These are phyloP conservation scores for Apiospora marii DNA, from an alignment of 2,329 filamentous ascomycete species.

Conservation along the genomic window DNA sequence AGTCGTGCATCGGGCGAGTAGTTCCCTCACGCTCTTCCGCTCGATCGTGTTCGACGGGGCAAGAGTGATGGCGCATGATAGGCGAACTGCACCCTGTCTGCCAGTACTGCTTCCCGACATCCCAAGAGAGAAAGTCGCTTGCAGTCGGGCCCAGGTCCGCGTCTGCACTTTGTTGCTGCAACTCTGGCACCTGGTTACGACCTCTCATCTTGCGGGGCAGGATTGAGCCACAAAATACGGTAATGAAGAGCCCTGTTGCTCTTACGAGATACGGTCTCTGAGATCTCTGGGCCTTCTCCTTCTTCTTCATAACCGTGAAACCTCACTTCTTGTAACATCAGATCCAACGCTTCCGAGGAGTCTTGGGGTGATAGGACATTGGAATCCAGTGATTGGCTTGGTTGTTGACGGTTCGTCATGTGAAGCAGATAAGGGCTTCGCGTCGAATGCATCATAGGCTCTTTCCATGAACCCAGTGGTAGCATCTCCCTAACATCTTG, in stretches of 20 bases:
- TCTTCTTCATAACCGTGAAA: too few relatives aligned
- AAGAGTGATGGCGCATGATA: too few relatives aligned
- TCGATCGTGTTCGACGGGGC: too few relatives aligned
- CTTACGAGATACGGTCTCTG: background rate
- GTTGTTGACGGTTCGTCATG: too few relatives aligned
- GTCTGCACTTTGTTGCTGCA: background rate
- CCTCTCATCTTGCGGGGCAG: background rate
- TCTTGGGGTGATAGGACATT: background rate
- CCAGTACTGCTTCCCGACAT: background rate
- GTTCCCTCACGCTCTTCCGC: background rate
- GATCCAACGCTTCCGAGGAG: background rate
- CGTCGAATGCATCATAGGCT: background rate
- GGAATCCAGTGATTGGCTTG: background rate
- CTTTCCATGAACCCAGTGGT: background rate
- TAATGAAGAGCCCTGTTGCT: background rate
- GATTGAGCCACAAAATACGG: too few relatives aligned
- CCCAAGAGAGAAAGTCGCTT: background rate
- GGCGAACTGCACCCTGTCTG: too few relatives aligned
- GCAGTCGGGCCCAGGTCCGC: background rate
- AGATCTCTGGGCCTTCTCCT: too few relatives aligned
- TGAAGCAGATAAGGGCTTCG: too few relatives aligned
- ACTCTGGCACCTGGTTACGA: background rate
- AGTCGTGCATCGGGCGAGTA: background rate
- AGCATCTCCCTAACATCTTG: background rate
- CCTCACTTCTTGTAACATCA: background rate